Evolutionary conservation across 352 stramenopile species (phyloP).

Genomic region (Phytophthora hybrid): DNA sequence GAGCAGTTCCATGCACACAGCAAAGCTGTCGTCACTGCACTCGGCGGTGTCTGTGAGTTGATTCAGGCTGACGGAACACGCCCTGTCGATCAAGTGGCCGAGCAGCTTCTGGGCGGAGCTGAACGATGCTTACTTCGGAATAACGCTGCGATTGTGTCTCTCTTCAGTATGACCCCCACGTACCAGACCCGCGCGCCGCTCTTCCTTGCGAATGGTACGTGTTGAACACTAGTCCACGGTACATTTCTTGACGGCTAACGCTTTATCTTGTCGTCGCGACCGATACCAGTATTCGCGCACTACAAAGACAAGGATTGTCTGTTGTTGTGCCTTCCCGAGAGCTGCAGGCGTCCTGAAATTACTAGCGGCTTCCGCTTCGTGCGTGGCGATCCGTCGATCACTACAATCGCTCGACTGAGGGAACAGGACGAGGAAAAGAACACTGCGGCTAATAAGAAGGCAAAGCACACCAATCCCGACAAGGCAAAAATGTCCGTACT

Average conservation of each 20-base stretch:
- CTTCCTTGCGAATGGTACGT: slow-evolving; percentile 65
- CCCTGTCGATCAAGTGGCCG: slow-evolving; percentile 61
- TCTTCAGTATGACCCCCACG: slow-evolving; percentile 59
- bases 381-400: slow-evolving; percentile 43
- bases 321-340: slow-evolving; percentile 60
- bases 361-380: slow-evolving; percentile 59
- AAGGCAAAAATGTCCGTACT: slow-evolving; percentile 39
- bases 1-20: slow-evolving; percentile 86
- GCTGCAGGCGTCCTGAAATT: slow-evolving; percentile 48
- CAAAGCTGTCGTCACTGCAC: slow-evolving; percentile 48
- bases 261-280: background rate
- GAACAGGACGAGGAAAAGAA: slow-evolving; percentile 36
- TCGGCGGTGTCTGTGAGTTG: slow-evolving; percentile 57
- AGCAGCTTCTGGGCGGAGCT: slow-evolving; percentile 59
- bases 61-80: slow-evolving; percentile 57
- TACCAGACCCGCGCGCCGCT: slow-evolving; percentile 53
- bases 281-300: slow-evolving; percentile 55
- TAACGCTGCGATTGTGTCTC: slow-evolving; percentile 61
- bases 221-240: background rate
- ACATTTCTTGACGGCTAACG: background rate
- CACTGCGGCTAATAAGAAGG: slow-evolving; percentile 17
- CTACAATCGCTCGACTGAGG: slow-evolving; percentile 51
- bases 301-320: slow-evolving; percentile 71
- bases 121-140: slow-evolving; percentile 67
- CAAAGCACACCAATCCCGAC: slow-evolving; percentile 14